phyloP scores from a whole-genome alignment of 108 stramenopile genomes.

The Chaetoceros tenuissimus region DNA sequence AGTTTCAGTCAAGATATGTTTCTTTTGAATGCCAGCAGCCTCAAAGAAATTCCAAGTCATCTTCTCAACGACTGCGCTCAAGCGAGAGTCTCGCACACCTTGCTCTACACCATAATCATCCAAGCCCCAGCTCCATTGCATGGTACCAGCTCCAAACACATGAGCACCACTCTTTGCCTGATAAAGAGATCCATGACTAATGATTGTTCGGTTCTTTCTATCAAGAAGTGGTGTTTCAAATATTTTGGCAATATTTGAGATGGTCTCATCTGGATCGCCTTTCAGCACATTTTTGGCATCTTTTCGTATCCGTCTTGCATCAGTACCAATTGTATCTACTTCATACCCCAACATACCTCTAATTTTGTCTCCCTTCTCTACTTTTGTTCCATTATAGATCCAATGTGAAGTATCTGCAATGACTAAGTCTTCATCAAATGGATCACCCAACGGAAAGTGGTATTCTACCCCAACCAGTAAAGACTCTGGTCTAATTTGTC shows the following conservation, averaged over 20 bases:
- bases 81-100: not conserved
- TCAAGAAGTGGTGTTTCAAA: conserved; percentile 5
- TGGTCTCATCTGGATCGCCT: not conserved
- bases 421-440: conserved; percentile 8
- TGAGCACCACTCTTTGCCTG: not conserved
- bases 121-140: conserved; percentile 15
- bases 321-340: conserved; percentile 4
- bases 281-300: too few species aligned
- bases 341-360: conserved; percentile 10
- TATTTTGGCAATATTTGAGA: not conserved
- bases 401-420: conserved; percentile 6
- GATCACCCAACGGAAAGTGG: conserved; percentile 4
- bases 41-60: too few species aligned
- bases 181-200: conserved; percentile 7
- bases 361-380: conserved; percentile 3
- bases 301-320: not conserved
- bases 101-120: conserved; percentile 7
- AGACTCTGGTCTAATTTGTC: not conserved
- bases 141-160: conserved; percentile 14
- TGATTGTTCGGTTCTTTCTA: not conserved
- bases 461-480: conserved; percentile 6
- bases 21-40: too few species aligned
- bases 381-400: conserved; percentile 5
- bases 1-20: too few species aligned
- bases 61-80: too few species aligned